A percentile compares a stretch with the other conserved stretches of the same genome.
Evolutionary conservation across 129 eudicot genomes (phyloP).

Genomic region (Helianthus tuberosus): DNA sequence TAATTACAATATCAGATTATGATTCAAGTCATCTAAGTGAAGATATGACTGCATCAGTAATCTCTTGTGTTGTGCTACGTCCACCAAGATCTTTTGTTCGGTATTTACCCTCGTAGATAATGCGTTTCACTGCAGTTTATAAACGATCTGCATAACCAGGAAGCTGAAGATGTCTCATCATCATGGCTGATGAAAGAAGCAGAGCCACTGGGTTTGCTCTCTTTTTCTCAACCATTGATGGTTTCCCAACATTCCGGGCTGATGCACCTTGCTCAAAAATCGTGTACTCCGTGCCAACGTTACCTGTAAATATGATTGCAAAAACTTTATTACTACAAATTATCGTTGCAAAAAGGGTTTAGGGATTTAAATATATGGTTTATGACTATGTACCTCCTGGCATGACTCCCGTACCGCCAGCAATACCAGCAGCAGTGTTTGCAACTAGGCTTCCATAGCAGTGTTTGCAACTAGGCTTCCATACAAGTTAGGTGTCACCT

Average conservation of each 20-base stretch:
- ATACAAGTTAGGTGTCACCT: constrained; percentile 86
- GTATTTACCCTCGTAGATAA: constrained; percentile 57
- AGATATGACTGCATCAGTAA: constrained; percentile 76
- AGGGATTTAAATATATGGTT: background rate
- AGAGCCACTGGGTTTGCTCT: constrained; percentile 83
- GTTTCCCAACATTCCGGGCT: constrained; percentile 81
- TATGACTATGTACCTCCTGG: constrained; percentile 64
- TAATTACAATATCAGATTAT: background rate
- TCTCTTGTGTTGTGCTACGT: constrained; percentile 64
- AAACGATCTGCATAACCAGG: constrained; percentile 72
- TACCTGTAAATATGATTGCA: constrained; percentile 44
- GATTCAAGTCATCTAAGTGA: constrained; percentile 40
- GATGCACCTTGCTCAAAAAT: constrained; percentile 91
- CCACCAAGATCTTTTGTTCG: constrained; percentile 81
- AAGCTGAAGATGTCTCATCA: constrained; percentile 78
- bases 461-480: constrained; percentile 78
- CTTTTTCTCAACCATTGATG: constrained; percentile 52
- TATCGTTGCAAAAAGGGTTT: background rate
- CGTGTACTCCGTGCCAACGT: constrained; percentile 74
- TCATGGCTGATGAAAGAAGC: constrained; percentile 85
- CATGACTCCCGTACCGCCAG: constrained; percentile 92
- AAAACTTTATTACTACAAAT: background rate
- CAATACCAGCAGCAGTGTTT: constrained; percentile 87
- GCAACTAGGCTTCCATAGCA: too few species aligned
- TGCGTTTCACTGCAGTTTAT: constrained; percentile 75